A percentile compares a stretch with the other conserved stretches of the same genome.
These are phyloP conservation scores for Ceraceosorus guamensis DNA, from an alignment of 1,284 basidiomycete species.

Conservation along the genomic window DNA sequence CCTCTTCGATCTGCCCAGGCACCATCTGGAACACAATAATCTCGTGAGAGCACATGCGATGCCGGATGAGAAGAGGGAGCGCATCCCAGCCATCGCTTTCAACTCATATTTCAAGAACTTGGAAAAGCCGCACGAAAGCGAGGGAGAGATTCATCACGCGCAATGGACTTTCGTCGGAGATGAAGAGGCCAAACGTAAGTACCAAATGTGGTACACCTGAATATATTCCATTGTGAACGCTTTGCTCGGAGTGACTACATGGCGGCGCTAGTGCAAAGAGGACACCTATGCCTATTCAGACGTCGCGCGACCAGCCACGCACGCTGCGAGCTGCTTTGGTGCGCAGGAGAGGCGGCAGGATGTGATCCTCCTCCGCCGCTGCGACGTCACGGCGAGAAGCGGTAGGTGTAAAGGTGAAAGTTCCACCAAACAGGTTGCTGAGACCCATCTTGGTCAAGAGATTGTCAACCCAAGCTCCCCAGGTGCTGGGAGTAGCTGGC, in stretches of 20 bases:
- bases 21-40: slow-evolving; percentile 24
- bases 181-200: background rate
- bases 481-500: too few relatives aligned
- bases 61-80: background rate
- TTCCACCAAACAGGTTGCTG: background rate
- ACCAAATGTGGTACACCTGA: background rate
- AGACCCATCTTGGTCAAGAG: background rate
- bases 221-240: too few relatives aligned
- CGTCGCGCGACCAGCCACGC: background rate
- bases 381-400: background rate
- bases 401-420: background rate
- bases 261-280: too few relatives aligned
- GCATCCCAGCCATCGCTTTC: slow-evolving; percentile 18
- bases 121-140: slow-evolving; percentile 11
- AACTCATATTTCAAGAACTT: slow-evolving; percentile 18
- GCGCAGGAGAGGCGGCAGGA: too few relatives aligned
- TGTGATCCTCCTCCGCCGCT: too few relatives aligned
- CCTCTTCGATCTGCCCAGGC: slow-evolving; percentile 19
- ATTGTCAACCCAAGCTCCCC: background rate
- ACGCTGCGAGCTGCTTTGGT: background rate
- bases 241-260: too few relatives aligned
- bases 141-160: slow-evolving; percentile 15
- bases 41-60: slow-evolving; percentile 12
- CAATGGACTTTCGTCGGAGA: slow-evolving; percentile 7
- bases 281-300: too few relatives aligned